phyloP scores from a whole-genome alignment of 768 basidiomycete species.

The Trametes cinnabarina region DNA sequence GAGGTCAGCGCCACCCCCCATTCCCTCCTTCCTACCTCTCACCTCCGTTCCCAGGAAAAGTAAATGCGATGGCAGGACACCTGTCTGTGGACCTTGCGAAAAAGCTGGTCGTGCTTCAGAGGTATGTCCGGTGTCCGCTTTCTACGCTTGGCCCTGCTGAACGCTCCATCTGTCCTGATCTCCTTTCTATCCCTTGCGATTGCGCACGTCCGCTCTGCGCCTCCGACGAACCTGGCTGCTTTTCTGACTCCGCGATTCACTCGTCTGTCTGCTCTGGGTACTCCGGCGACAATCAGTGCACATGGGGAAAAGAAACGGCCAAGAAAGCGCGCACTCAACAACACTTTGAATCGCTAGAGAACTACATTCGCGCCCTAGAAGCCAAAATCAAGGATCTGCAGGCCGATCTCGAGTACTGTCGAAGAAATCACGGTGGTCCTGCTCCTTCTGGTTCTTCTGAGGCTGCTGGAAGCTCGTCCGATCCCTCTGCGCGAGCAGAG shows the following conservation, averaged over 20 bases:
- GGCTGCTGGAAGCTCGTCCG: conserved; percentile 11
- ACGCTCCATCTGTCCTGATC: not conserved
- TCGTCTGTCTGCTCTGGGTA: too few species aligned
- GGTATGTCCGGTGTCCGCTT: conserved; percentile 7
- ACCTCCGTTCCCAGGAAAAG: conserved; percentile 27
- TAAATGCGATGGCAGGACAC: conserved; percentile 33
- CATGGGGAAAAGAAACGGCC: conserved; percentile 35
- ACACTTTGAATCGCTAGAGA: conserved; percentile 33
- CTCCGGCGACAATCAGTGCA: conserved; percentile 22
- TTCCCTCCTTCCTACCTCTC: not conserved
- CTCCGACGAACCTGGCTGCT: not conserved
- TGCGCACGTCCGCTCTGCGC: not conserved
- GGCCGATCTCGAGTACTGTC: conserved; percentile 19
- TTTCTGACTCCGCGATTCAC: not conserved
- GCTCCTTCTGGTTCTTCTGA: conserved; percentile 12
- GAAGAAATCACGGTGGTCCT: conserved; percentile 8
- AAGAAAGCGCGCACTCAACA: conserved; percentile 34
- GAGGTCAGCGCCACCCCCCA: conserved; percentile 19
- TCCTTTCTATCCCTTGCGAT: not conserved
- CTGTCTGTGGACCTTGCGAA: conserved; percentile 31
- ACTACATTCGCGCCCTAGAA: conserved; percentile 29
- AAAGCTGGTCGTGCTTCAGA: conserved; percentile 26
- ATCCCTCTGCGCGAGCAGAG: conserved; percentile 12
- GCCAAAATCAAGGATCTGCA: conserved; percentile 29
- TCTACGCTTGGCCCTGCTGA: too few species aligned